phyloP scores from a whole-genome alignment of 257 asterid genomes.

The Salvia splendens region DNA sequence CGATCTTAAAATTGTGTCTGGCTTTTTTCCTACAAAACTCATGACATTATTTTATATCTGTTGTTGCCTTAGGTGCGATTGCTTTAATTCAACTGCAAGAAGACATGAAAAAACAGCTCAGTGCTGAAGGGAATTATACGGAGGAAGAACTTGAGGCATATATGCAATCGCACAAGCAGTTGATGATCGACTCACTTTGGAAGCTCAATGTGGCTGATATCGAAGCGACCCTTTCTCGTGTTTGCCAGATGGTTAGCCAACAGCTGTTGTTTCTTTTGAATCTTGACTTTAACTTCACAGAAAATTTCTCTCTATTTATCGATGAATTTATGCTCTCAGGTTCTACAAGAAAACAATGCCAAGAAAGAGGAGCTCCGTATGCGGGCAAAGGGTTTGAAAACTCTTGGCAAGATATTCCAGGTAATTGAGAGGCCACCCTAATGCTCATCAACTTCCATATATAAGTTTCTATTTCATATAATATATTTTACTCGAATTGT shows the following conservation, averaged over 20 bases:
- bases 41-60: slow-evolving; percentile 1
- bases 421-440: slow-evolving; percentile 37
- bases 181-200: slow-evolving; percentile 98
- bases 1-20: neutral
- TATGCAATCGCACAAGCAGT: slow-evolving; percentile 89
- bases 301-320: slow-evolving; percentile 21
- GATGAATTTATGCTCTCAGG: slow-evolving; percentile 46
- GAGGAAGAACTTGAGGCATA: slow-evolving; percentile 91
- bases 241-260: slow-evolving; percentile 86
- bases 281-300: slow-evolving; percentile 11
- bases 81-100: slow-evolving; percentile 97
- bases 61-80: slow-evolving; percentile 71
- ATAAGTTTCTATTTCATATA: slow-evolving; percentile 13
- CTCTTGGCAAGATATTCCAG: slow-evolving; percentile 91
- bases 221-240: slow-evolving; percentile 88
- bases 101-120: slow-evolving; percentile 89
- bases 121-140: slow-evolving; percentile 81
- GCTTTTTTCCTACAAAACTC: slow-evolving; percentile 21
- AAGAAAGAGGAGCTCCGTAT: slow-evolving; percentile 93
- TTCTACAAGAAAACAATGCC: slow-evolving; percentile 73
- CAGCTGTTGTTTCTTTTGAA: slow-evolving; percentile 21
- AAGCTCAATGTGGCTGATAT: slow-evolving; percentile 99
- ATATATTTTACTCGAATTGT: slow-evolving; percentile 25
- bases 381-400: slow-evolving; percentile 94
- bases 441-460: slow-evolving; percentile 5